phyloP scores from a whole-genome alignment of 1,284 basidiomycete species.

The Tetrapyrgos nigripes region DNA sequence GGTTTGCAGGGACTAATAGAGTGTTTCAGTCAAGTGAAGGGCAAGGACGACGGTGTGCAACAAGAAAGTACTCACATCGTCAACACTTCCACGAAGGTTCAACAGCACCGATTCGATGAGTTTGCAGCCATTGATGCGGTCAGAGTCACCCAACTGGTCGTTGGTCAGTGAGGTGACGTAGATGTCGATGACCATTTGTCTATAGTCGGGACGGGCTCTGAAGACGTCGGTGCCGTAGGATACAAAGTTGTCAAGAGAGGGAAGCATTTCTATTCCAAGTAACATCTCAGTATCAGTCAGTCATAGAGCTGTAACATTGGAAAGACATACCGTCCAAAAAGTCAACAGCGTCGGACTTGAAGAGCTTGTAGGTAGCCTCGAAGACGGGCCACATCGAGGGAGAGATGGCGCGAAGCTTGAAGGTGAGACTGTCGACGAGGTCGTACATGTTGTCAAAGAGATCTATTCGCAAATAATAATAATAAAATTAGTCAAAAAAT shows the following conservation, averaged over 20 bases:
- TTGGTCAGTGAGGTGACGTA: conserved; percentile 80
- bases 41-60: no score
- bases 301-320: not conserved
- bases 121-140: conserved; percentile 87
- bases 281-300: conserved; percentile 6
- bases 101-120: conserved; percentile 85
- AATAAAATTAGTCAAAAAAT: not conserved
- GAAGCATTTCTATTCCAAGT: conserved; percentile 79
- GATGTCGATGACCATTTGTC: conserved; percentile 85
- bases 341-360: conserved; percentile 86
- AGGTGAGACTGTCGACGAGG: conserved; percentile 85
- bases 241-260: conserved; percentile 89
- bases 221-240: conserved; percentile 85
- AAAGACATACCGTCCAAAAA: conserved; percentile 75
- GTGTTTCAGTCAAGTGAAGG: not conserved
- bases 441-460: conserved; percentile 91
- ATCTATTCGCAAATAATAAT: conserved; percentile 53
- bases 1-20: conserved; percentile 44
- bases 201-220: conserved; percentile 76
- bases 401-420: conserved; percentile 80
- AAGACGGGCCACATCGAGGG: conserved; percentile 90
- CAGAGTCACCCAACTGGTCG: conserved; percentile 81
- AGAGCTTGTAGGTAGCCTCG: conserved; percentile 83
- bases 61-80: conserved; percentile 70
- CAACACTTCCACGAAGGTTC: conserved; percentile 77